Evolutionary conservation across 169 alveolate species (phyloP).

Genomic region (Nephromyces sp.): DNA sequence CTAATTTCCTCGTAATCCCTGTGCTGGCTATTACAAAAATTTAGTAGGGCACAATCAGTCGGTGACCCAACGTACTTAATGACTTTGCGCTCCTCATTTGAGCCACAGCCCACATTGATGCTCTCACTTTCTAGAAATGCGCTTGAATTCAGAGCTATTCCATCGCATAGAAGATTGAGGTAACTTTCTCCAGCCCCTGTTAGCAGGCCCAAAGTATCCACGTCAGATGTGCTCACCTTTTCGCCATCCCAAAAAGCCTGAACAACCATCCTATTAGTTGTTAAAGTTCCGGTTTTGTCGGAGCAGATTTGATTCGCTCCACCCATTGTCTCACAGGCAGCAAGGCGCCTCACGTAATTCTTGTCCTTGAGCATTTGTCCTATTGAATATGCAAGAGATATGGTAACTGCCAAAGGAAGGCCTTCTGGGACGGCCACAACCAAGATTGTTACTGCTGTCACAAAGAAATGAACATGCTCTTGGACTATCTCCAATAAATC

Average conservation of each 20-base stretch:
- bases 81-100: not conserved
- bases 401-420: slow-evolving; percentile 83
- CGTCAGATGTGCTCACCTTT: not conserved
- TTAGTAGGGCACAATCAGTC: slow-evolving; percentile 70
- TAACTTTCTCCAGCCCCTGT: not conserved
- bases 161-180: too few relatives aligned
- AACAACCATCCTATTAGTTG: slow-evolving; percentile 91
- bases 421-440: slow-evolving; percentile 86
- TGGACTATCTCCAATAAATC: not conserved
- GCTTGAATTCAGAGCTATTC: too few relatives aligned
- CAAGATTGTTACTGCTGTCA: slow-evolving; percentile 59
- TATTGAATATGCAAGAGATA: slow-evolving; percentile 69
- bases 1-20: slow-evolving; percentile 31
- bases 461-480: slow-evolving; percentile 27
- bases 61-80: slow-evolving; percentile 14
- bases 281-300: slow-evolving; percentile 96
- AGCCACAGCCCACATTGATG: too few relatives aligned
- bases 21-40: slow-evolving; percentile 42
- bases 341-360: slow-evolving; percentile 37
- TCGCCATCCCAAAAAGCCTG: slow-evolving; percentile 39
- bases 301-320: slow-evolving; percentile 93
- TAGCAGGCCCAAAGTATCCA: not conserved
- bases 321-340: slow-evolving; percentile 82
- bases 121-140: too few relatives aligned
- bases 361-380: slow-evolving; percentile 71